Percentiles rank a stretch among this genome's conserved stretches.
Evolutionary conservation across 192 early-diverging fungal genomes (phyloP).

Genomic region (Linnemannia hyalina): DNA sequence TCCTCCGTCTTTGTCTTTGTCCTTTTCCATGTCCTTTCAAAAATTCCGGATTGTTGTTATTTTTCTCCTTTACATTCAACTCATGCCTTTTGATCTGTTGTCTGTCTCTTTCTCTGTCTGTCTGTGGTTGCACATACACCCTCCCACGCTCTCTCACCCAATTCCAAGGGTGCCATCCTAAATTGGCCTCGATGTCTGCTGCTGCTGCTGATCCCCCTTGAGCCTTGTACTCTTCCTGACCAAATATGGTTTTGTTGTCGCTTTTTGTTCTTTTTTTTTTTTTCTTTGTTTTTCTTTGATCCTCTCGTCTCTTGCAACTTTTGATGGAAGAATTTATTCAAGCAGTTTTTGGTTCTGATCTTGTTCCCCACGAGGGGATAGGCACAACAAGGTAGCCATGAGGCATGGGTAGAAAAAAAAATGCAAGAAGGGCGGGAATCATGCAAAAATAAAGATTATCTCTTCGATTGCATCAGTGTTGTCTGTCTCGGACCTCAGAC

Average conservation of each 20-base stretch:
- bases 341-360: neutral
- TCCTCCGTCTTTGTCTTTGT: too few relatives aligned
- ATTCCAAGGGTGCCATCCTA: constrained; percentile 1
- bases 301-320: neutral
- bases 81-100: neutral
- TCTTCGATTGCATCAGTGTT: too few relatives aligned
- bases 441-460: neutral
- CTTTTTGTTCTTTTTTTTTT: neutral
- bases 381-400: neutral
- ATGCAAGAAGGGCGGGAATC: neutral
- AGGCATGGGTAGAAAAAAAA: neutral
- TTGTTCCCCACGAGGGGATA: neutral
- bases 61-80: too few relatives aligned
- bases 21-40: too few relatives aligned
- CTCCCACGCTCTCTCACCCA: neutral
- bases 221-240: neutral
- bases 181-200: constrained; percentile 14
- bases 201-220: neutral
- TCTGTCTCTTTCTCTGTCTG: neutral
- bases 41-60: too few relatives aligned
- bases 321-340: neutral
- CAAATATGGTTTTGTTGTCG: neutral
- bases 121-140: neutral
- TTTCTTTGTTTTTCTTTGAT: neutral
- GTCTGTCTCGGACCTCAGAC: too few relatives aligned